Evolutionary conservation across 2,329 filamentous ascomycete species (phyloP).

Genomic region (Dactylella cylindrospora): DNA sequence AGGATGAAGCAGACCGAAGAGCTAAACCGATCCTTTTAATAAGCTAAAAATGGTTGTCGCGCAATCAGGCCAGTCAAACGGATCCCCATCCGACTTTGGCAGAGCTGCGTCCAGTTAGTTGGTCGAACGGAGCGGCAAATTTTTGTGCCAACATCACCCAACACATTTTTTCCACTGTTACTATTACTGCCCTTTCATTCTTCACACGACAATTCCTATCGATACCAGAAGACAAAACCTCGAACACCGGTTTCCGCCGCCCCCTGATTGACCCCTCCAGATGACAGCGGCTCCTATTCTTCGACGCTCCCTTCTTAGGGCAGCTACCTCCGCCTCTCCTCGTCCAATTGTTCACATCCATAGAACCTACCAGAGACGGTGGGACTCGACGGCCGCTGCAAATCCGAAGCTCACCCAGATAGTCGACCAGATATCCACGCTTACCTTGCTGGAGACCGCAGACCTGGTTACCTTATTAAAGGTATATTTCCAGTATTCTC

Average conservation of each 20-base stretch:
- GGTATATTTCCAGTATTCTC: constrained; percentile 58
- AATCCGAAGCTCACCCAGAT: constrained; percentile 94
- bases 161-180: constrained; percentile 25
- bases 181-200: too few relatives aligned
- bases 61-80: too few relatives aligned
- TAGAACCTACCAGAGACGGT: constrained; percentile 51
- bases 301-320: constrained; percentile 36
- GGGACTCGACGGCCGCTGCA: constrained; percentile 78
- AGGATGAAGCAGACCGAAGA: too few relatives aligned
- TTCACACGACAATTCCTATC: too few relatives aligned
- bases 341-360: constrained; percentile 24
- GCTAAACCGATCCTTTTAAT: too few relatives aligned
- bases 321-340: constrained; percentile 15
- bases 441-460: constrained; percentile 95
- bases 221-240: too few relatives aligned
- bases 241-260: too few relatives aligned
- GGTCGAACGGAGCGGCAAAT: too few relatives aligned
- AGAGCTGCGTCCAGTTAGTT: too few relatives aligned
- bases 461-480: constrained; percentile 93
- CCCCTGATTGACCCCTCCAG: constrained; percentile 10
- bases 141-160: constrained; percentile 24
- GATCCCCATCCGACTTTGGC: too few relatives aligned
- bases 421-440: constrained; percentile 97
- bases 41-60: too few relatives aligned
- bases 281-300: constrained; percentile 39